Evolutionary conservation across 352 stramenopile genomes (phyloP).

Genomic region (Aphanomyces cochlioides): DNA sequence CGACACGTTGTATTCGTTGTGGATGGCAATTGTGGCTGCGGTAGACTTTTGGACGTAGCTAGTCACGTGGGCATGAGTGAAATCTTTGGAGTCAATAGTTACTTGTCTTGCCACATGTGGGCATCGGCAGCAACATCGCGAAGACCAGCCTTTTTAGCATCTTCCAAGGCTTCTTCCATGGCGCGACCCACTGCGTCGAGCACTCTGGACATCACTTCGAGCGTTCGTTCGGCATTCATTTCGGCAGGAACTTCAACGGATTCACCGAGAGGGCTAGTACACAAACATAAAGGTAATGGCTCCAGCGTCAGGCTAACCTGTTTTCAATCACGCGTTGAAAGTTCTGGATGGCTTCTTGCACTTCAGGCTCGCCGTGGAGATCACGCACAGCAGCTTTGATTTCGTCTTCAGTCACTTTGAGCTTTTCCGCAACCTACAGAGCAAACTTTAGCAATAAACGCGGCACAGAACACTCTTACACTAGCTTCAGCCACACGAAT

Average conservation of each 20-base stretch:
- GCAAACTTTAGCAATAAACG: no score
- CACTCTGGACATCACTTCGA: slow-evolving; percentile 63
- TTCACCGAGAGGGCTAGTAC: background rate
- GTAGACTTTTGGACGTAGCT: slow-evolving; percentile 28
- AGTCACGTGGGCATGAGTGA: background rate
- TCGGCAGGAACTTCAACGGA: slow-evolving; percentile 52
- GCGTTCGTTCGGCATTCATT: slow-evolving; percentile 60
- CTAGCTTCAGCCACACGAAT: slow-evolving; percentile 21
- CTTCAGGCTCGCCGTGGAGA: slow-evolving; percentile 19
- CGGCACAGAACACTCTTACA: no score
- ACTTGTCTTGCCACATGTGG: slow-evolving; percentile 27
- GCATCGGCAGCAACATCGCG: slow-evolving; percentile 39
- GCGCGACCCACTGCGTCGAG: slow-evolving; percentile 72
- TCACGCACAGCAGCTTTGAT: slow-evolving; percentile 21
- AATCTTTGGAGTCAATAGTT: background rate
- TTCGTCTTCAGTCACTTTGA: slow-evolving; percentile 15
- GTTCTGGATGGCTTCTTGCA: slow-evolving; percentile 19
- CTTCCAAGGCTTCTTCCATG: slow-evolving; percentile 70
- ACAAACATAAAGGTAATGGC: no score
- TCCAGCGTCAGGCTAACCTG: background rate
- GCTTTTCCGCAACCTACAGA: slow-evolving; percentile 25
- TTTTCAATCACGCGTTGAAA: slow-evolving; percentile 27
- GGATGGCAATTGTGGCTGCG: slow-evolving; percentile 16
- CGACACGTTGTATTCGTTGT: slow-evolving; percentile 15
- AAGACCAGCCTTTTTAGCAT: slow-evolving; percentile 67